Evolutionary conservation across 441 rosid species (phyloP), one percentile per base, ranked within the genome.

Genomic region (Gossypium lobatum): DNA sequence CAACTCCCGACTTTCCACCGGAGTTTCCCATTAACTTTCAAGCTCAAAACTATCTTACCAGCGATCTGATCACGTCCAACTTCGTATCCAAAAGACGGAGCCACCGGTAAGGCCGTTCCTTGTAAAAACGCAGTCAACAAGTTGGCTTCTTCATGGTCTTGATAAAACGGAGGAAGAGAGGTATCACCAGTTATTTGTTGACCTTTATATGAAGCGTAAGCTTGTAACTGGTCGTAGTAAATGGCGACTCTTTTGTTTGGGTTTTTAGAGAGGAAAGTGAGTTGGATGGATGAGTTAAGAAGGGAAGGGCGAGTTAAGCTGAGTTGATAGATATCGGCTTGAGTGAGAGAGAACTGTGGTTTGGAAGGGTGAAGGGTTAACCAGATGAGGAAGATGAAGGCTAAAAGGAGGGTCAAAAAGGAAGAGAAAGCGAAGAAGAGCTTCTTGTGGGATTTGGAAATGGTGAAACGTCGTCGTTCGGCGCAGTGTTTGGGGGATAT

Each of bases 1-100:
- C 96, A 89, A 18, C 82, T 80, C 26, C 96, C 93, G 3, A 86
- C 85, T 70, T 86, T 88, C 92, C 93, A 91, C 64, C 92, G 64
- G n/a, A 89, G 77, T 76, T 81, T 78, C 23, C 91, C 95, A 21
- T 82, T 84, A 34, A 78, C 75, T 80, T 82, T 88, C 11, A 87
- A 60, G 31, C 23, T 83, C 6, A 87, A 53, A 21, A 76, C 65
- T 1, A 90, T 73, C 53, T 80, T 84, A 9, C 95, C 91, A 0
- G 79, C 82, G 0, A 64, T 73, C 82, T 80, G 85, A 73, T 88
- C 93, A 4, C 85, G 82, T 5, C 81, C 86, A 46, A 87, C 86
- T 69, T 87, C 83, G 67, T 83, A 86, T 1, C 79, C 77, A 2
- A 88, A 82, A 0, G 92, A 87, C 0, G 89, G 73, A 25, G 88